phyloP scores from a whole-genome alignment of 192 early-diverging fungal species.

The Coemansia sp. region DNA sequence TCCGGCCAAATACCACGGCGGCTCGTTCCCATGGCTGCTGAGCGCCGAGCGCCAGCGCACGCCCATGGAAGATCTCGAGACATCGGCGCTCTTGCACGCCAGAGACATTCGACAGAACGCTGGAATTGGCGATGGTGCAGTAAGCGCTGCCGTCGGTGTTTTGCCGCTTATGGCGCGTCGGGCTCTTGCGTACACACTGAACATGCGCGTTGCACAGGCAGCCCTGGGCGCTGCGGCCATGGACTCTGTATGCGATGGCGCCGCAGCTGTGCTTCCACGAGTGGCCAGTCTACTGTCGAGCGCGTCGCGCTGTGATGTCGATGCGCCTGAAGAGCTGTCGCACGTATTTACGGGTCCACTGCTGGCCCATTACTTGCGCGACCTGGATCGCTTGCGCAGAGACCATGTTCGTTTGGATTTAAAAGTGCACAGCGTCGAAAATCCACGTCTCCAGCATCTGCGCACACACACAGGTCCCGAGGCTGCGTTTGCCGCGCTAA shows the following conservation, averaged over 20 bases:
- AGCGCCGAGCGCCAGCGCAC: slow-evolving; percentile 50
- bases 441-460: slow-evolving; percentile 29
- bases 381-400: slow-evolving; percentile 28
- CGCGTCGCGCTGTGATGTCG: slow-evolving; percentile 18
- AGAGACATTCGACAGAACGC: neutral
- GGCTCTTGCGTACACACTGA: slow-evolving; percentile 32
- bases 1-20: slow-evolving; percentile 35
- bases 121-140: neutral
- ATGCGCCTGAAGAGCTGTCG: slow-evolving; percentile 16
- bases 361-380: slow-evolving; percentile 26
- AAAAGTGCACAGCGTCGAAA: slow-evolving; percentile 16
- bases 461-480: slow-evolving; percentile 36
- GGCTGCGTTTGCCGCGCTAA: slow-evolving; percentile 26
- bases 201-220: slow-evolving; percentile 34
- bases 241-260: slow-evolving; percentile 32
- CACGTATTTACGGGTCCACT: slow-evolving; percentile 27
- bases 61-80: slow-evolving; percentile 36
- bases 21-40: slow-evolving; percentile 48
- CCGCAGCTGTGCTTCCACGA: slow-evolving; percentile 23
- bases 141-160: slow-evolving; percentile 3
- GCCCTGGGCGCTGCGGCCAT: slow-evolving; percentile 37
- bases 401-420: slow-evolving; percentile 35
- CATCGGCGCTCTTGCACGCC: neutral
- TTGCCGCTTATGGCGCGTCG: slow-evolving; percentile 31
- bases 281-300: slow-evolving; percentile 29